phyloP scores from a whole-genome alignment of 305 asterid species.

The Striga hermonthica region DNA sequence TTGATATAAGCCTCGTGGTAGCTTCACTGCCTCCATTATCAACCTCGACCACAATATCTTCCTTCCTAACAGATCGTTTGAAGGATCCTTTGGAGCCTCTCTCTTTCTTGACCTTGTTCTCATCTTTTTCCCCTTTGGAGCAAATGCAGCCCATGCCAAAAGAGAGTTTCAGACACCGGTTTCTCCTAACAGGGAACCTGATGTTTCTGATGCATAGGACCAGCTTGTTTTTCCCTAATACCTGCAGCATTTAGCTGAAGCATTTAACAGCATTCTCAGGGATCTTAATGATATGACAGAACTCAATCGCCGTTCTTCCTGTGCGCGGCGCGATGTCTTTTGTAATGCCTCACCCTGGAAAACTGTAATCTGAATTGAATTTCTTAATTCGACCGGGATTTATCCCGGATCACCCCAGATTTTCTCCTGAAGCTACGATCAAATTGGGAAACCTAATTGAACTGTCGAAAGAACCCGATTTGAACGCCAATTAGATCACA shows the following conservation, averaged over 20 bases:
- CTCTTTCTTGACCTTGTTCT: conserved; percentile 43
- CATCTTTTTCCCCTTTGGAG: conserved; percentile 58
- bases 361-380: neutral
- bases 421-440: conserved; percentile 24
- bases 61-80: conserved; percentile 45
- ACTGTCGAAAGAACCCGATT: conserved; percentile 2
- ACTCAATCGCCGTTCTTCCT: neutral
- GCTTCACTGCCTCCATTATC: conserved; percentile 67
- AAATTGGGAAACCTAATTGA: conserved; percentile 27
- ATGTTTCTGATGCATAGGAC: conserved; percentile 32
- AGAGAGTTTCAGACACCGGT: conserved; percentile 32
- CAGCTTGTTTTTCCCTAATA: conserved; percentile 31
- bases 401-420: conserved; percentile 18
- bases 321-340: conserved; percentile 5
- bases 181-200: conserved; percentile 35
- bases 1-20: conserved; percentile 53
- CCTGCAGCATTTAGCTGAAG: conserved; percentile 37
- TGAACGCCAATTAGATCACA: conserved; percentile 36
- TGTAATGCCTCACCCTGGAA: neutral
- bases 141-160: conserved; percentile 73
- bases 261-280: conserved; percentile 37
- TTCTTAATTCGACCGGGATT: conserved; percentile 17
- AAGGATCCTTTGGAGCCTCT: conserved; percentile 53
- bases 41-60: conserved; percentile 50
- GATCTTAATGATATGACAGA: no score